These are phyloP conservation scores for Globisporangium spiculum DNA, from an alignment of 352 stramenopile genomes.

Conservation along the genomic window DNA sequence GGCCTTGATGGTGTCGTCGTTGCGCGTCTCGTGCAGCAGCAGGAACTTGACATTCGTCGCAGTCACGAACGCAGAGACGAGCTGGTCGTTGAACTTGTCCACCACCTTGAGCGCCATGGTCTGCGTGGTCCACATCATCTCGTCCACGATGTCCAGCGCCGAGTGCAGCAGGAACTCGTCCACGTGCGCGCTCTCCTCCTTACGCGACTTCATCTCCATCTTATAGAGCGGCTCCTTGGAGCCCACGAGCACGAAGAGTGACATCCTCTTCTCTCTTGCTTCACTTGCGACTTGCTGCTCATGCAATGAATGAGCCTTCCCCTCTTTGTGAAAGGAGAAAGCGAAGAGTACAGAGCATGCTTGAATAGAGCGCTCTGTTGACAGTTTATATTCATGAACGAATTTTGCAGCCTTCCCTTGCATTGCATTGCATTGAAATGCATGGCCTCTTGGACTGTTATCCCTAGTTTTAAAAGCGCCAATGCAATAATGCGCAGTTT, in stretches of 20 bases:
- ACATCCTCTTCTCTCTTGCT: slow-evolving; percentile 34
- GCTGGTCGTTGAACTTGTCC: slow-evolving; percentile 96
- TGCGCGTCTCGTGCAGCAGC: slow-evolving; percentile 92
- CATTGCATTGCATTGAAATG: neutral
- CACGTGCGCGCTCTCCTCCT: slow-evolving; percentile 88
- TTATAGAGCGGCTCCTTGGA: slow-evolving; percentile 87
- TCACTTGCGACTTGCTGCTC: neutral
- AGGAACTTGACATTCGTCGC: slow-evolving; percentile 96
- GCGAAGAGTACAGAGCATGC: neutral
- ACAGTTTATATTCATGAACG: too few relatives aligned
- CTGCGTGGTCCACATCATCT: slow-evolving; percentile 92
- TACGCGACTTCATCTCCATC: slow-evolving; percentile 80
- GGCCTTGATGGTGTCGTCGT: slow-evolving; percentile 93
- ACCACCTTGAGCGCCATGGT: slow-evolving; percentile 92
- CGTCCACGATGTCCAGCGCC: slow-evolving; percentile 96
- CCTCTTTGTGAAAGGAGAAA: neutral
- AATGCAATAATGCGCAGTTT: too few relatives aligned
- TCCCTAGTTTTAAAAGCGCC: neutral
- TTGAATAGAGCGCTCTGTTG: slow-evolving; percentile 7
- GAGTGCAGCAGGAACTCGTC: slow-evolving; percentile 98
- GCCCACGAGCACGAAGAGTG: slow-evolving; percentile 83
- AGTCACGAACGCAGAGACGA: slow-evolving; percentile 96
- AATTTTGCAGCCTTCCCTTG: neutral
- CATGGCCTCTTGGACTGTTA: too few relatives aligned
- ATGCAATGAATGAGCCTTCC: neutral